phyloP scores from a whole-genome alignment of 768 basidiomycete species.

The Leccinellum luteum region DNA sequence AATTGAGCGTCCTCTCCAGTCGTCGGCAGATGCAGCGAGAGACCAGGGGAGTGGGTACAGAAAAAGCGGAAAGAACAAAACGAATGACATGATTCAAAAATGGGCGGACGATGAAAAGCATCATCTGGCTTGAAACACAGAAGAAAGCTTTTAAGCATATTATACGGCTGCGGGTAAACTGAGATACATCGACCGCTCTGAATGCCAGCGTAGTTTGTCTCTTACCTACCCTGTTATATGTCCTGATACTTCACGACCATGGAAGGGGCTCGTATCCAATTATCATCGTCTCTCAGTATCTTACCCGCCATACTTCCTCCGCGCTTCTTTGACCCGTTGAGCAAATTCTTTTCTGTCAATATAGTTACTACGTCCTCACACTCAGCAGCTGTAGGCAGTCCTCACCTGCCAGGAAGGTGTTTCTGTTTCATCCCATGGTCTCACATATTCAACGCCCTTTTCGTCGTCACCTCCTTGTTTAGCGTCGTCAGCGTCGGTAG shows the following conservation, averaged over 20 bases:
- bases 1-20: conserved; percentile 17
- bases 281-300: too few species aligned
- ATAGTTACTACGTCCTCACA: too few species aligned
- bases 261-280: not conserved
- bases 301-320: too few species aligned
- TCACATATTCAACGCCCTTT: too few species aligned
- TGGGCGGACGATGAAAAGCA: not conserved
- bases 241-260: not conserved
- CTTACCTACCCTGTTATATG: too few species aligned
- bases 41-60: not conserved
- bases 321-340: too few species aligned
- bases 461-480: too few species aligned
- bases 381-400: too few species aligned
- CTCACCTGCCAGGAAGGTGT: too few species aligned
- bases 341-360: too few species aligned
- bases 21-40: conserved; percentile 9
- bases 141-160: not conserved
- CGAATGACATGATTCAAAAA: conserved; percentile 2
- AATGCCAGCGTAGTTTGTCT: not conserved
- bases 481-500: too few species aligned
- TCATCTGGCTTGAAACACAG: not conserved
- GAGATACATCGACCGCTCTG: not conserved
- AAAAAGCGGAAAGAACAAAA: not conserved
- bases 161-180: not conserved
- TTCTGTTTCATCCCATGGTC: too few species aligned